A percentile compares a stretch with the other conserved stretches of the same genome.
These are phyloP conservation scores for Eragrostis nindensis DNA, from an alignment of 176 grass and related monocot genomes.

Conservation along the genomic window DNA sequence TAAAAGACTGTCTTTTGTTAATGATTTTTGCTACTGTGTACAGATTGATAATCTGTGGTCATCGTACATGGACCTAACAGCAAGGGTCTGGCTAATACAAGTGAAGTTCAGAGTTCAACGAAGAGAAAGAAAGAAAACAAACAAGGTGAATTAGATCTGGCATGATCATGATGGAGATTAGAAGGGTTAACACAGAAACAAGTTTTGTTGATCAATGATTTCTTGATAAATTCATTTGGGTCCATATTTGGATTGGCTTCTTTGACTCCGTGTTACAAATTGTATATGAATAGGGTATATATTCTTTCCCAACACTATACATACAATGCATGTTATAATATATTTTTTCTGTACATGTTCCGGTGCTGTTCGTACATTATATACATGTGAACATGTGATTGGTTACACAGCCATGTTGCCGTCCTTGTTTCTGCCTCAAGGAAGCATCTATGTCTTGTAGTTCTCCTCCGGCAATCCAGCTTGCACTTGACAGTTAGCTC, in stretches of 20 bases:
- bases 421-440: slow-evolving; percentile 11
- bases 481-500: not conserved
- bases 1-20: not conserved
- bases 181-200: slow-evolving; percentile 12
- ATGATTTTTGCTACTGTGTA: slow-evolving; percentile 12
- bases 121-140: not conserved
- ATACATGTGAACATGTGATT: slow-evolving; percentile 20
- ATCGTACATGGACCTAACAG: not conserved
- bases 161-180: not conserved
- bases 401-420: not conserved
- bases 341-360: slow-evolving; percentile 36
- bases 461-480: not conserved
- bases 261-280: slow-evolving; percentile 36
- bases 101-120: not conserved
- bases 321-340: slow-evolving; percentile 3
- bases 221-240: slow-evolving; percentile 26
- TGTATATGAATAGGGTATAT: slow-evolving; percentile 21
- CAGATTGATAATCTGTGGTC: slow-evolving; percentile 36
- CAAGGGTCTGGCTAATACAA: not conserved
- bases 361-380: not conserved
- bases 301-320: slow-evolving; percentile 22
- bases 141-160: not conserved
- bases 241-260: slow-evolving; percentile 27
- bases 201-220: not conserved
- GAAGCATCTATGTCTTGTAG: not conserved